Evolutionary conservation across 352 stramenopile genomes (phyloP), one percentile per base, ranked within the genome.

Genomic region (Plasmopara halstedii): DNA sequence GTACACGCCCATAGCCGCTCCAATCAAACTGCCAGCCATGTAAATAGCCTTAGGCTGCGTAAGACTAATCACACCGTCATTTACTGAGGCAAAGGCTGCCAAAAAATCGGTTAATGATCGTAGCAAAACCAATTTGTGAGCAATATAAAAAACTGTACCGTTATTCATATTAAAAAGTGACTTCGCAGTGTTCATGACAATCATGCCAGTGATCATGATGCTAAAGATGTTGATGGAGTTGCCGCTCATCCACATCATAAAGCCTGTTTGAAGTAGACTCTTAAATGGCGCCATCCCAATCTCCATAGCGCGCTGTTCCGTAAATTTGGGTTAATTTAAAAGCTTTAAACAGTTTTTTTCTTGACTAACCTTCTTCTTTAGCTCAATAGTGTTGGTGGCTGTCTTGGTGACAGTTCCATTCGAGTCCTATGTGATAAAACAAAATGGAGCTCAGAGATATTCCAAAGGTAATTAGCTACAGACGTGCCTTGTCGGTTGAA

Each of bases 201-300:
- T 92, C 85, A 95, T 96, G 47, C 67, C 86, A 6, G 83, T 95
- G 64, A 96, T 89, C 87, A 96, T 96, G 67, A 96, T 96, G 50
- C 80, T 95, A 62, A 97, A 97, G 52, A 97, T 97, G 66, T 97
- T 95, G 58, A 97, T 86, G 38, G 84, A 85, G 50, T 87, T 93
- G 46, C 90, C 90, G 44, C 80, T 94, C 90, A 97, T 97, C 84
- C 88, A 97, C 83, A 97, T 96, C 90, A 97, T 97, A 60, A 97
- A 94, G 20, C 72, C 90, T 17, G 92, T 96, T 59, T 97, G 94
- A 49, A 96, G 70, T 17, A 97, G 50, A n/a, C 83, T 86, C 71
- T 96, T 96, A 48, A 94, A 94, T 20, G 88, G 88, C 38, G 68
- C 81, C 63, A 77, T 83, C 21, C 82, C 87, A 38, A 96, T 92